phyloP scores from a whole-genome alignment of 768 basidiomycete species.

The Amanita pallidorosea region DNA sequence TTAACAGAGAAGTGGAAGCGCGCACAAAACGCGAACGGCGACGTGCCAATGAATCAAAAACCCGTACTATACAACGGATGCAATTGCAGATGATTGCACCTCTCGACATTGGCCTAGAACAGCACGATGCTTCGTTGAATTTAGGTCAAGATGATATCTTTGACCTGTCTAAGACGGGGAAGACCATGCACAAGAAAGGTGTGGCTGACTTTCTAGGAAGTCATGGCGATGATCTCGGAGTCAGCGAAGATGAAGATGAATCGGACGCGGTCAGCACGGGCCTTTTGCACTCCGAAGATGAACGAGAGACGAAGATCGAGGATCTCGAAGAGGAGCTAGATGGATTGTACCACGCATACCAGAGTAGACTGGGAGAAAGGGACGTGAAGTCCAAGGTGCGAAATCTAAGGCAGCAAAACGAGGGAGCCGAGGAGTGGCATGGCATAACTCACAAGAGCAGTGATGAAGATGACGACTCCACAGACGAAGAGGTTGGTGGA shows the following conservation, averaged over 20 bases:
- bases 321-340: constrained; percentile 82
- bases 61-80: constrained; percentile 84
- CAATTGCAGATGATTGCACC: constrained; percentile 97
- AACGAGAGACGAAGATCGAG: constrained; percentile 46
- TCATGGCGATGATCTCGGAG: constrained; percentile 12
- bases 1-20: constrained; percentile 66
- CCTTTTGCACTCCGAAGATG: constrained; percentile 55
- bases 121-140: constrained; percentile 62
- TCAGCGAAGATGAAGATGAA: constrained; percentile 31
- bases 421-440: constrained; percentile 71
- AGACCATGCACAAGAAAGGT: constrained; percentile 25
- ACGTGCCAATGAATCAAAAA: constrained; percentile 80
- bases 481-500: constrained; percentile 41
- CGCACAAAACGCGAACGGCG: constrained; percentile 74
- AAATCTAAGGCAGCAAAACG: constrained; percentile 63
- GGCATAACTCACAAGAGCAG: constrained; percentile 44
- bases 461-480: constrained; percentile 29
- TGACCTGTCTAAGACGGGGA: constrained; percentile 56
- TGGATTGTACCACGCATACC: constrained; percentile 80
- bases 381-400: constrained; percentile 84
- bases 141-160: constrained; percentile 82
- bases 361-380: constrained; percentile 64
- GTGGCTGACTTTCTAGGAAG: constrained; percentile 23
- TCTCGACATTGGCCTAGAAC: constrained; percentile 89
- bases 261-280: constrained; percentile 13